Evolutionary conservation across 2,329 filamentous ascomycete species (phyloP).

Genomic region (Ceratocystiopsis sp.): DNA sequence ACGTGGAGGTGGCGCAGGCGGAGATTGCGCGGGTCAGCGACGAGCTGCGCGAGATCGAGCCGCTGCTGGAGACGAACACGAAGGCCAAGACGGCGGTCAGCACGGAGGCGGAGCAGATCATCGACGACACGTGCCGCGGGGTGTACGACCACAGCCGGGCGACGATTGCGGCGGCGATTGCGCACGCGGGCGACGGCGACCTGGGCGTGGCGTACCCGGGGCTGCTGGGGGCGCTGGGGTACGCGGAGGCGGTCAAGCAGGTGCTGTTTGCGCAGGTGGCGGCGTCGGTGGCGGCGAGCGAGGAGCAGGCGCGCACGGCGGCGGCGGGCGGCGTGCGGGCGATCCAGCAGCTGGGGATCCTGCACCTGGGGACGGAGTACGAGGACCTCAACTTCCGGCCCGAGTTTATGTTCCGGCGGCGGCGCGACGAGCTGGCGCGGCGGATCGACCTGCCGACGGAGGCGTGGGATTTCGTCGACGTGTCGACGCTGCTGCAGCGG

Average conservation of each 20-base stretch:
- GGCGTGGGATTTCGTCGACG: constrained; percentile 84
- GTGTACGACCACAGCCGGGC: constrained; percentile 73
- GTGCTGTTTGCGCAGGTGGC: constrained; percentile 85
- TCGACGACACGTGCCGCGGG: constrained; percentile 70
- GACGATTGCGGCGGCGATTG: constrained; percentile 58
- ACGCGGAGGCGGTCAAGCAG: constrained; percentile 80
- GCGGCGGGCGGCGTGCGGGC: constrained; percentile 67
- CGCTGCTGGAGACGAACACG: constrained; percentile 67
- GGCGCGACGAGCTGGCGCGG: constrained; percentile 62
- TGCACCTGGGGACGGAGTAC: constrained; percentile 80
- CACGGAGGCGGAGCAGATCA: constrained; percentile 63
- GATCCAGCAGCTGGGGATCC: constrained; percentile 74
- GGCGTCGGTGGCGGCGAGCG: constrained; percentile 58
- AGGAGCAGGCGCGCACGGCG: constrained; percentile 66
- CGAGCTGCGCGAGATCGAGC: constrained; percentile 70
- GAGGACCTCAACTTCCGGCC: constrained; percentile 73
- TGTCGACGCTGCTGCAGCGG: constrained; percentile 62
- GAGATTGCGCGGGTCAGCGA: constrained; percentile 70
- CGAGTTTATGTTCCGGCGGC: constrained; percentile 85
- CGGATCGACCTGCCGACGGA: constrained; percentile 81
- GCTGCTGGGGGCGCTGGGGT: constrained; percentile 69
- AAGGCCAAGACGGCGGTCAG: constrained; percentile 65
- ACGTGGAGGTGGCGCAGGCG: constrained; percentile 67
- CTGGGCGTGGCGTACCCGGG: constrained; percentile 79
- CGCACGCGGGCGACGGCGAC: constrained; percentile 56